phyloP scores from a whole-genome alignment of 2,329 filamentous ascomycete species.

The Fonsecaea multimorphosa region DNA sequence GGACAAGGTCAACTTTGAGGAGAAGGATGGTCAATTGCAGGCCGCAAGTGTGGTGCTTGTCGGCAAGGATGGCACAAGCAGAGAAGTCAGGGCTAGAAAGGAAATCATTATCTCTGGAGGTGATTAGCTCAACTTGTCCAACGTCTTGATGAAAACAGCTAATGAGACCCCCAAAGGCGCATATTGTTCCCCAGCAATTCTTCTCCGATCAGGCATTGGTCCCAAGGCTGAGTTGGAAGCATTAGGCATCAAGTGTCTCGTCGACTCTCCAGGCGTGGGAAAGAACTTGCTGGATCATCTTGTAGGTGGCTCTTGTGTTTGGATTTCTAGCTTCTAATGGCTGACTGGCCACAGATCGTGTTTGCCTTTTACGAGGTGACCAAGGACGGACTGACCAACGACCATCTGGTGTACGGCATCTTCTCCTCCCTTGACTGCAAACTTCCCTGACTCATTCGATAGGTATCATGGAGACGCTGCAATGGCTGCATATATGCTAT shows the following conservation, averaged over 20 bases:
- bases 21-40: slow-evolving; percentile 25
- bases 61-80: slow-evolving; percentile 49
- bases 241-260: slow-evolving; percentile 51
- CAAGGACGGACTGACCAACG: slow-evolving; percentile 60
- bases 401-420: slow-evolving; percentile 53
- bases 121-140: slow-evolving; percentile 32
- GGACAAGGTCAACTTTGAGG: slow-evolving; percentile 59
- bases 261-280: slow-evolving; percentile 60
- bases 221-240: slow-evolving; percentile 51
- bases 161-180: slow-evolving; percentile 49
- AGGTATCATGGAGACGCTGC: slow-evolving; percentile 61
- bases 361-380: slow-evolving; percentile 68
- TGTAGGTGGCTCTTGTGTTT: slow-evolving; percentile 43
- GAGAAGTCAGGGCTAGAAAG: slow-evolving; percentile 48
- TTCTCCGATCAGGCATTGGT: slow-evolving; percentile 62
- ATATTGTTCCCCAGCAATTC: slow-evolving; percentile 59
- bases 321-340: slow-evolving; percentile 37
- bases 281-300: slow-evolving; percentile 62
- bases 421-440: background rate
- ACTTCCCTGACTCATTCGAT: background rate
- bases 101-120: slow-evolving; percentile 52
- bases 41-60: slow-evolving; percentile 51
- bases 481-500: slow-evolving; percentile 59
- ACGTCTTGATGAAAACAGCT: background rate
- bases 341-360: slow-evolving; percentile 49